Percentiles rank a stretch among this genome's conserved stretches.
Evolutionary conservation across 257 asterid genomes (phyloP).

Genomic region (Solanum piurae): DNA sequence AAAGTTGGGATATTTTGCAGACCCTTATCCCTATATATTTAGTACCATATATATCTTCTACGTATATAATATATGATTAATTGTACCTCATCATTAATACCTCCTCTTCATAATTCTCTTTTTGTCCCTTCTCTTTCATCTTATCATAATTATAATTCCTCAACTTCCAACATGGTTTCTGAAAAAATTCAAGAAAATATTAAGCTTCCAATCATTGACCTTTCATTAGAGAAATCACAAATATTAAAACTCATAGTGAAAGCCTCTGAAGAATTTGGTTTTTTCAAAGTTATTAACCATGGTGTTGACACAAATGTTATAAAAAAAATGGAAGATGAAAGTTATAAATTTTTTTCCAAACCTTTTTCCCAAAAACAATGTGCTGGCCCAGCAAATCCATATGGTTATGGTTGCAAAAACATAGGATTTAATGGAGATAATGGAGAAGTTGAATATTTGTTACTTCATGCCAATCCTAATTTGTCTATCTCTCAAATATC

Average conservation of each 20-base stretch:
- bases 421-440: slow-evolving; percentile 72
- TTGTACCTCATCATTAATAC: not conserved
- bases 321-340: slow-evolving; percentile 42
- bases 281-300: slow-evolving; percentile 76
- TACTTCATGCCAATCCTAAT: slow-evolving; percentile 38
- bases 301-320: slow-evolving; percentile 31
- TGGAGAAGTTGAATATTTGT: slow-evolving; percentile 69
- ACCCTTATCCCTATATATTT: not conserved
- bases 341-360: slow-evolving; percentile 38
- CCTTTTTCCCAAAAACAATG: slow-evolving; percentile 41
- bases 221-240: slow-evolving; percentile 19
- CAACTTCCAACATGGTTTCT: not conserved
- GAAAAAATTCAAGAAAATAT: not conserved
- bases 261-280: slow-evolving; percentile 69
- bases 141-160: not conserved
- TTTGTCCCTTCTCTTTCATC: not conserved
- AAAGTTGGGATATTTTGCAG: no score
- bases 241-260: slow-evolving; percentile 33
- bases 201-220: slow-evolving; percentile 48
- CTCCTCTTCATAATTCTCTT: not conserved
- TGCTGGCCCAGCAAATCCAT: slow-evolving; percentile 53
- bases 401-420: slow-evolving; percentile 59
- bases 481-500: slow-evolving; percentile 15
- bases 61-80: not conserved
- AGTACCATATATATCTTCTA: not conserved